A percentile compares a stretch with the other conserved stretches of the same genome.
Conservation (phyloP, 176 grass and related monocot species). For the Oryza brachyantha region DNA sequence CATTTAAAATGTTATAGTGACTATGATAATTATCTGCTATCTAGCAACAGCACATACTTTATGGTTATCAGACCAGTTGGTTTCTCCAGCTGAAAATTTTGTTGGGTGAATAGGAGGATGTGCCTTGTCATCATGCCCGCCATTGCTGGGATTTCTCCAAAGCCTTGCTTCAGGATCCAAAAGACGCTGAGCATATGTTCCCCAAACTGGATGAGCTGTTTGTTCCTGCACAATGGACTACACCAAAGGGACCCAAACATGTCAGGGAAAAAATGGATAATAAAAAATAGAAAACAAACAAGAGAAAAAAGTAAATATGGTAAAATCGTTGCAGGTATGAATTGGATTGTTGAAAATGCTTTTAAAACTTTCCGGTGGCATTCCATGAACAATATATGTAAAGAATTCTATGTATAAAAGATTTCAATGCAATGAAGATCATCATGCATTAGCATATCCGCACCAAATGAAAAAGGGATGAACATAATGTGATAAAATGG, state of each 20-base stretch:
- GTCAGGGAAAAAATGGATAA: constrained; percentile 16
- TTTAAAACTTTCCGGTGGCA: constrained; percentile 13
- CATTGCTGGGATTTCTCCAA: constrained; percentile 94
- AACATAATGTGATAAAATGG: constrained; percentile 3
- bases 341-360: neutral
- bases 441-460: constrained; percentile 16
- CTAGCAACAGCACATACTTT: constrained; percentile 38
- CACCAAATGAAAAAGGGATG: neutral
- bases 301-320: constrained; percentile 8
- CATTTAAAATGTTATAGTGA: neutral
- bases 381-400: neutral
- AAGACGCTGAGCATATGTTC: constrained; percentile 76
- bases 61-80: constrained; percentile 67
- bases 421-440: neutral
- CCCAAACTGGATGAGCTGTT: constrained; percentile 70
- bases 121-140: constrained; percentile 94
- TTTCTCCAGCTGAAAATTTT: constrained; percentile 68
- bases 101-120: constrained; percentile 97
- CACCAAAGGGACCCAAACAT: constrained; percentile 25
- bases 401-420: neutral
- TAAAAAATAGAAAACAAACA: neutral
- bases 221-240: constrained; percentile 78
- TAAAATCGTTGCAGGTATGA: neutral
- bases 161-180: constrained; percentile 78
- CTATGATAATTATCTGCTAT: constrained; percentile 15